phyloP scores from a whole-genome alignment of 768 basidiomycete species.

The Strobilomyces confusus region DNA sequence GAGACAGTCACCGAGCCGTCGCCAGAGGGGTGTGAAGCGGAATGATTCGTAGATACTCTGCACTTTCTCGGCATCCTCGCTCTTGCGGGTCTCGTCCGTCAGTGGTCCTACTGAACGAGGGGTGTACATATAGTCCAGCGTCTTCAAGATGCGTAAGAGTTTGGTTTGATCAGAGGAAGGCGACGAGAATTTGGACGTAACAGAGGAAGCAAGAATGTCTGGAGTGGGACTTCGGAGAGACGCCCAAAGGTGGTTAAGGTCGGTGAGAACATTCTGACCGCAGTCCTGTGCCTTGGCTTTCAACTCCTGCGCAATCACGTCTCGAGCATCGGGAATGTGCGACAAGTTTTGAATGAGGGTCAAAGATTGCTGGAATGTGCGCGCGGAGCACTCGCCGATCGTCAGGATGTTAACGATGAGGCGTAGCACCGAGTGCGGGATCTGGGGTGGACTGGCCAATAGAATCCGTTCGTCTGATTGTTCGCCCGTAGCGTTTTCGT shows the following conservation, averaged over 20 bases:
- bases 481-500: slow-evolving; percentile 13
- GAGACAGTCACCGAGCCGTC: slow-evolving; percentile 84
- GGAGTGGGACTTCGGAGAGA: slow-evolving; percentile 56
- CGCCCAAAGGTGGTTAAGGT: slow-evolving; percentile 71
- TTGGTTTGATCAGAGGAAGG: slow-evolving; percentile 97
- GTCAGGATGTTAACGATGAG: slow-evolving; percentile 96
- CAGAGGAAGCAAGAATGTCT: slow-evolving; percentile 58
- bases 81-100: slow-evolving; percentile 34
- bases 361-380: slow-evolving; percentile 94
- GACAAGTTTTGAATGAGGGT: slow-evolving; percentile 91
- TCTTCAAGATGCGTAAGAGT: slow-evolving; percentile 90
- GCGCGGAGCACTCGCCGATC: slow-evolving; percentile 92
- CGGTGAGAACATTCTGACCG: slow-evolving; percentile 66
- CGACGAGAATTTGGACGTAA: slow-evolving; percentile 88
- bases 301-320: slow-evolving; percentile 86
- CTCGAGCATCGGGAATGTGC: slow-evolving; percentile 80
- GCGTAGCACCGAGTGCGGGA: slow-evolving; percentile 80
- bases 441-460: slow-evolving; percentile 72
- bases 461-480: slow-evolving; percentile 42
- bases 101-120: slow-evolving; percentile 46
- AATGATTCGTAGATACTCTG: slow-evolving; percentile 89
- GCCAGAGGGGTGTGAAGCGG: slow-evolving; percentile 87
- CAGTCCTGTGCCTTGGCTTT: slow-evolving; percentile 83
- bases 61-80: slow-evolving; percentile 73
- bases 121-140: slow-evolving; percentile 95